These are phyloP conservation scores for Didymella arachidicola DNA, from an alignment of 2,329 filamentous ascomycete species.

Conservation along the genomic window DNA sequence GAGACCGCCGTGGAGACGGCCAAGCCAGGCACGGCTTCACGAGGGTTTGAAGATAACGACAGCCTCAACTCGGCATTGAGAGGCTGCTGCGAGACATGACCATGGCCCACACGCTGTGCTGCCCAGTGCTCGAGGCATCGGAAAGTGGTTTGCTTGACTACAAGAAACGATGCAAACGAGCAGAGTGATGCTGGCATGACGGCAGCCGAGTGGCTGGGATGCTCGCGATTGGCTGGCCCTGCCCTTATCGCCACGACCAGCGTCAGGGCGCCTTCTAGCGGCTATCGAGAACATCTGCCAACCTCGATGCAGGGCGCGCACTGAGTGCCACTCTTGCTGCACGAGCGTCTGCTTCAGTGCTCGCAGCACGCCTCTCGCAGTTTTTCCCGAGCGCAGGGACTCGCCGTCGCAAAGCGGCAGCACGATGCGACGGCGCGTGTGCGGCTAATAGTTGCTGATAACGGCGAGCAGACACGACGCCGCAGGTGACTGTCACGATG, in stretches of 20 bases:
- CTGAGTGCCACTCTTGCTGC: conserved; percentile 5
- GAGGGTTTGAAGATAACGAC: conserved; percentile 17
- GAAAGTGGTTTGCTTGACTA: conserved; percentile 36
- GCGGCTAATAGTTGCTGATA: conserved; percentile 15
- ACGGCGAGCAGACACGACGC: conserved; percentile 12
- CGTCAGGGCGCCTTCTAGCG: conserved; percentile 27
- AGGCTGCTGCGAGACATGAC: conserved; percentile 15
- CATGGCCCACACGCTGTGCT: conserved; percentile 22
- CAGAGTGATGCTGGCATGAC: conserved; percentile 37
- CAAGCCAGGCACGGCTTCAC: conserved; percentile 16
- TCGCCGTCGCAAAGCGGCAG: conserved; percentile 11
- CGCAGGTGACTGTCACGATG: conserved; percentile 14
- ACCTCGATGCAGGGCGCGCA: conserved; percentile 29
- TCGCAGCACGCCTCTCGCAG: background rate
- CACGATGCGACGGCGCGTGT: conserved; percentile 5
- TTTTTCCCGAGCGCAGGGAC: conserved; percentile 17
- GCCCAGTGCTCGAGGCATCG: conserved; percentile 16
- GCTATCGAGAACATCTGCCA: conserved; percentile 21
- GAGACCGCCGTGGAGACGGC: conserved; percentile 22
- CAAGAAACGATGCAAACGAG: conserved; percentile 34
- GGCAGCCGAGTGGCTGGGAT: conserved; percentile 30
- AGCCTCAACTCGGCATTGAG: conserved; percentile 13
- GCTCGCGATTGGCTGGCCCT: conserved; percentile 33
- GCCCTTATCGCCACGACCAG: conserved; percentile 38
- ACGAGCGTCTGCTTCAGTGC: conserved; percentile 10